Conservation (phyloP, 208 protist species). For the Crithidia fasciculata region DNA sequence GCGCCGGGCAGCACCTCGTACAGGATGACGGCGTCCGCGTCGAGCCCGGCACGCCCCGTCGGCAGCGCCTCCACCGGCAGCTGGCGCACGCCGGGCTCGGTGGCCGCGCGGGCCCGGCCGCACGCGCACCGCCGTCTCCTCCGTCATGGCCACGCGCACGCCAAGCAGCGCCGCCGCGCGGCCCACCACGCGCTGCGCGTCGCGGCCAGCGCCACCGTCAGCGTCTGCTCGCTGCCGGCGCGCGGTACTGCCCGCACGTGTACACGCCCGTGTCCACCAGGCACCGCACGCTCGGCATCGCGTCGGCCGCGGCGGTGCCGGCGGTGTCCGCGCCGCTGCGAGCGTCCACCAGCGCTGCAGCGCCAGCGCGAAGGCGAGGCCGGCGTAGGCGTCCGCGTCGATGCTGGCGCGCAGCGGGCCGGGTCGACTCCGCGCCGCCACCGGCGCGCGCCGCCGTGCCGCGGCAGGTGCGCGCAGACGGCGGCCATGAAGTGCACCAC, state of each 20-base stretch:
- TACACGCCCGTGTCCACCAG: slow-evolving; percentile 36
- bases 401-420: too few species aligned
- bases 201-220: slow-evolving; percentile 31
- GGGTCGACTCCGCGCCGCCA: background rate
- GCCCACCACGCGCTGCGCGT: slow-evolving; percentile 31
- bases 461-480: background rate
- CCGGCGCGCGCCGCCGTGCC: slow-evolving; percentile 4
- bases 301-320: background rate
- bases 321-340: background rate
- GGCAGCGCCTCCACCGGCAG: slow-evolving; percentile 38
- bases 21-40: slow-evolving; percentile 25
- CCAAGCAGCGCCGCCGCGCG: slow-evolving; percentile 20
- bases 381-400: background rate
- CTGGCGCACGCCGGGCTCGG: slow-evolving; percentile 13
- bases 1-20: slow-evolving; percentile 33
- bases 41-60: background rate
- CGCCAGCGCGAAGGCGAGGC: slow-evolving; percentile 18
- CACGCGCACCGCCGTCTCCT: slow-evolving; percentile 46
- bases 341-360: slow-evolving; percentile 18
- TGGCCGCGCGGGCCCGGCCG: background rate
- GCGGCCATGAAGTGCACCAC: background rate
- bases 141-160: slow-evolving; percentile 35
- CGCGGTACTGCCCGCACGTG: slow-evolving; percentile 20
- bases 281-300: slow-evolving; percentile 14
- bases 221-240: slow-evolving; percentile 18